These are phyloP conservation scores for Tuber brumale DNA, from an alignment of 495 filamentous ascomycete genomes.

Conservation along the genomic window DNA sequence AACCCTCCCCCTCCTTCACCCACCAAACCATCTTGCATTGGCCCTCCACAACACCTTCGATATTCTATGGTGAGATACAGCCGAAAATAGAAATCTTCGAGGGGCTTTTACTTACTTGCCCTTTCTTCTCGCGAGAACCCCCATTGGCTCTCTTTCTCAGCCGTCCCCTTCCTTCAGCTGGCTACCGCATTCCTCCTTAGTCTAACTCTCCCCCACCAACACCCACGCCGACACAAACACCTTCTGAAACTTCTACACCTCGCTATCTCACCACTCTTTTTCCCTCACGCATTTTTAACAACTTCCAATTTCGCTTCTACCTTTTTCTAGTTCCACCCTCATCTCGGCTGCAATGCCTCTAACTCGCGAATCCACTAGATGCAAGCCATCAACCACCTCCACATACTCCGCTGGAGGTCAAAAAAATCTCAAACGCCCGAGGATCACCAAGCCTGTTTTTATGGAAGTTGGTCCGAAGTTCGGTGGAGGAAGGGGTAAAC, in stretches of 20 bases:
- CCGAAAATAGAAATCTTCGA: background rate
- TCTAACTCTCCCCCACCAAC: background rate
- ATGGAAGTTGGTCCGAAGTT: background rate
- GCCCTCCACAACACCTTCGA: background rate
- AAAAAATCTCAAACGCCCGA: background rate
- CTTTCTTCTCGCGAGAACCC: background rate
- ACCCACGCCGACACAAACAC: background rate
- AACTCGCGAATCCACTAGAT: background rate
- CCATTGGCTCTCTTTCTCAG: background rate
- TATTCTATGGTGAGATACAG: background rate
- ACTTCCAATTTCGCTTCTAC: background rate
- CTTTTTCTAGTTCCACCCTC: background rate
- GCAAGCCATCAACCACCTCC: background rate
- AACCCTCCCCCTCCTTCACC: background rate
- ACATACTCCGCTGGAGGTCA: background rate
- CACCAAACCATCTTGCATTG: background rate
- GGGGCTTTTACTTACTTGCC: background rate
- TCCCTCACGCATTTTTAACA: background rate
- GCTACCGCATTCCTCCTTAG: background rate
- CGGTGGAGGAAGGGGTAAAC: background rate
- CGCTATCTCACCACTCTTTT: background rate
- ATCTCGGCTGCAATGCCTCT: background rate
- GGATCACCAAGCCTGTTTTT: background rate
- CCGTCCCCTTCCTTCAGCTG: conserved; percentile 1
- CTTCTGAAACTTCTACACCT: background rate